Conservation (phyloP, 495 filamentous ascomycete species). For the Neurospora cerealis region DNA sequence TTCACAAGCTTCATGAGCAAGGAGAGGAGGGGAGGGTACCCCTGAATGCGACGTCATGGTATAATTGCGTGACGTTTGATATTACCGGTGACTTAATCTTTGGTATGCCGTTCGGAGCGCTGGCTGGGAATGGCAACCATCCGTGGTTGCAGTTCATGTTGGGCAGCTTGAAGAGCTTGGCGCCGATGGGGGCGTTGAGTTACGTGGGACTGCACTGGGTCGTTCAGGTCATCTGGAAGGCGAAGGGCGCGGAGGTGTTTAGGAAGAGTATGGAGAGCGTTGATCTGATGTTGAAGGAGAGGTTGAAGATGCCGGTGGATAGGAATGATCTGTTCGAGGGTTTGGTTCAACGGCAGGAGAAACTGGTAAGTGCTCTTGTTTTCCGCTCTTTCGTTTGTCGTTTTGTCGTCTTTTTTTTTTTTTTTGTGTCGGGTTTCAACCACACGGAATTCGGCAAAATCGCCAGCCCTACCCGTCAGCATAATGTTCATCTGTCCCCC, state of each 20-base stretch:
- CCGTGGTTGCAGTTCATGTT: slow-evolving; percentile 25
- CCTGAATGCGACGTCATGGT: slow-evolving; percentile 34
- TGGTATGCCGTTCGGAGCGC: slow-evolving; percentile 42
- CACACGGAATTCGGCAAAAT: neutral
- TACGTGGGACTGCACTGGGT: slow-evolving; percentile 12
- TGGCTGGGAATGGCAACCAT: slow-evolving; percentile 23
- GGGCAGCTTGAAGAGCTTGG: slow-evolving; percentile 13
- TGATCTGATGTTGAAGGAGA: slow-evolving; percentile 14
- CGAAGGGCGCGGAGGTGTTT: neutral
- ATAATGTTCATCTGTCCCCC: neutral
- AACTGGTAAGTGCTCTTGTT: slow-evolving; percentile 4
- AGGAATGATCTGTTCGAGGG: slow-evolving; percentile 32
- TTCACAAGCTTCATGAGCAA: slow-evolving; percentile 23
- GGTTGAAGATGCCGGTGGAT: slow-evolving; percentile 18
- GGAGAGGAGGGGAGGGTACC: slow-evolving; percentile 3
- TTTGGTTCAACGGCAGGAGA: slow-evolving; percentile 23
- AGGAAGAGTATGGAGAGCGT: slow-evolving; percentile 10
- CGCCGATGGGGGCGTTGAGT: slow-evolving; percentile 16
- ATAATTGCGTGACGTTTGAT: slow-evolving; percentile 48
- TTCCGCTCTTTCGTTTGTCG: neutral
- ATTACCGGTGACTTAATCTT: slow-evolving; percentile 47
- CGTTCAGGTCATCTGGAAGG: neutral
- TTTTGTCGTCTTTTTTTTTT: neutral
- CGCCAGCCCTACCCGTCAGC: neutral
- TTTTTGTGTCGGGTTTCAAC: neutral